Evolutionary conservation across 345 rosid species (phyloP).

Genomic region (Excoecaria cochinchinensis): DNA sequence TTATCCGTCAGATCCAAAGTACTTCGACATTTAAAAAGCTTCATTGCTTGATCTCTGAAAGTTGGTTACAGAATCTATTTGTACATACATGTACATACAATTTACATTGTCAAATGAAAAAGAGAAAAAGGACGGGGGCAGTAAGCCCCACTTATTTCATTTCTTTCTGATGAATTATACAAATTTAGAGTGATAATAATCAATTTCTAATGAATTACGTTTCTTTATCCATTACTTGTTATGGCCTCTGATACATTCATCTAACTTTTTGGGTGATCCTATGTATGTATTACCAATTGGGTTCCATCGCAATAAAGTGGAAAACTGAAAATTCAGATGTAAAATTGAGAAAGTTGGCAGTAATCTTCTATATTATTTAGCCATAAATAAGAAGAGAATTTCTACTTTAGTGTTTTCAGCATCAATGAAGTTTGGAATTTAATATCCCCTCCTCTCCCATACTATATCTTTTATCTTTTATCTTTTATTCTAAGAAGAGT

Average conservation of each 20-base stretch:
- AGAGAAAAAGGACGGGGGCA: background rate
- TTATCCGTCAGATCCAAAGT: slow-evolving; percentile 27
- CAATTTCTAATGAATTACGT: background rate
- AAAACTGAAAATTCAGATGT: no score
- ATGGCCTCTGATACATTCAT: background rate
- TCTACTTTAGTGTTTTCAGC: no score
- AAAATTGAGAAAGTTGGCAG: no score
- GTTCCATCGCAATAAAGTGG: no score
- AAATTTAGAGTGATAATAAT: slow-evolving; percentile 15
- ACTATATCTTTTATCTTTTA: background rate
- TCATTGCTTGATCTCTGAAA: background rate
- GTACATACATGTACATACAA: slow-evolving; percentile 29
- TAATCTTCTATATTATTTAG: no score
- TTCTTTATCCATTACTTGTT: background rate
- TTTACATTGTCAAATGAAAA: slow-evolving; percentile 5
- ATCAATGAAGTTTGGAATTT: no score
- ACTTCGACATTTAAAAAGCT: slow-evolving; percentile 23
- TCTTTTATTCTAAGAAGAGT: background rate
- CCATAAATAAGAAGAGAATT: no score
- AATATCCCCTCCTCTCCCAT: background rate
- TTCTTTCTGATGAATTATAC: slow-evolving; percentile 7
- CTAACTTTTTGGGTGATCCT: no score
- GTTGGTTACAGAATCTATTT: slow-evolving; percentile 11
- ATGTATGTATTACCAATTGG: no score
- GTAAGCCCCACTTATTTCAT: background rate